Conservation (phyloP, 257 asterid genomes). For the Perilla frutescens region DNA sequence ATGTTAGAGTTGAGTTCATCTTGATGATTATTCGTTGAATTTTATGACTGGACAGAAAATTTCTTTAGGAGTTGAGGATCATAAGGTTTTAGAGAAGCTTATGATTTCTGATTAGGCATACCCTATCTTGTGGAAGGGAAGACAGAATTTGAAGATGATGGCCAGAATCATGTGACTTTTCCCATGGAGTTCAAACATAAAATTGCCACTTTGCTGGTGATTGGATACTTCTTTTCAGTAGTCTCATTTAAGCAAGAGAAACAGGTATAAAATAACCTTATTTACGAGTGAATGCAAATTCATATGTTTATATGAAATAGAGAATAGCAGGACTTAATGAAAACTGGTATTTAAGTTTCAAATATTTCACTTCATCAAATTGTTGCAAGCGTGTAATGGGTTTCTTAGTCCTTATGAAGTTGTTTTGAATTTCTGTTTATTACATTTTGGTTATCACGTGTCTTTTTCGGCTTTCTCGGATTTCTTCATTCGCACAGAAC, state of each 20-base stretch:
- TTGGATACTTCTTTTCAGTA: constrained; percentile 48
- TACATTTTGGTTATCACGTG: too few species aligned
- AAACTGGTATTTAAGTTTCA: constrained; percentile 8
- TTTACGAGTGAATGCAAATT: constrained; percentile 1
- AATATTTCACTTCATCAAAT: constrained; percentile 4
- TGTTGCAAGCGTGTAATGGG: neutral
- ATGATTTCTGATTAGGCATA: constrained; percentile 16
- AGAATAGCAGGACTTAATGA: constrained; percentile 1
- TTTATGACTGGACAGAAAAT: constrained; percentile 6
- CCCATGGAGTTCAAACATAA: constrained; percentile 45
- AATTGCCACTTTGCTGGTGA: constrained; percentile 46
- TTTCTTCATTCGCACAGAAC: constrained; percentile 7
- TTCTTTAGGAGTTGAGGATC: neutral
- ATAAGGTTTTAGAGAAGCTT: constrained; percentile 15
- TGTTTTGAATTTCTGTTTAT: neutral
- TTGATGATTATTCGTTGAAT: too few species aligned
- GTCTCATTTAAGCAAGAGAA: constrained; percentile 52
- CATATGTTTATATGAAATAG: constrained; percentile 7
- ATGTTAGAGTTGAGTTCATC: too few species aligned
- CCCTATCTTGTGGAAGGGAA: constrained; percentile 59
- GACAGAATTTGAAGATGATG: constrained; percentile 55
- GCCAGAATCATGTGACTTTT: constrained; percentile 39
- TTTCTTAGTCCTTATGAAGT: neutral
- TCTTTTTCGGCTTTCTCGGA: neutral
- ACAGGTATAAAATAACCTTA: constrained; percentile 51